Percentiles rank a stretch among this genome's conserved stretches.
Conservation (phyloP, 148 eudicot species). For the Rhododendron simsii region DNA sequence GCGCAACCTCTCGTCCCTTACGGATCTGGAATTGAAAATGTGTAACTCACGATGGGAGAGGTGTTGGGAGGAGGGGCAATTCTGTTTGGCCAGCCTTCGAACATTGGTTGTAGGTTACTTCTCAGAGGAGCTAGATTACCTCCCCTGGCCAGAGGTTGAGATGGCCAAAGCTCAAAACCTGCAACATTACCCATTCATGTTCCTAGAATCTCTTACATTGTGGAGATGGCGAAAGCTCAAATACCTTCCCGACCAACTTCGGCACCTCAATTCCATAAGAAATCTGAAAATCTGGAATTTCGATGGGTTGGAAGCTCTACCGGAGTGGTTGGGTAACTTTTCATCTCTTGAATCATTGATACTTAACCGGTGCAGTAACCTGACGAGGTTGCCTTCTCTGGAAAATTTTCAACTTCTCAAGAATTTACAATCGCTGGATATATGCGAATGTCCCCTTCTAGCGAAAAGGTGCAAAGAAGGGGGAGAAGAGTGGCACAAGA, state of each 20-base stretch:
- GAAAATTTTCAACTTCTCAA: neutral
- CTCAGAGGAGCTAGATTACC: neutral
- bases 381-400: neutral
- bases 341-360: neutral
- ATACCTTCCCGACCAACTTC: neutral
- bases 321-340: neutral
- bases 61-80: neutral
- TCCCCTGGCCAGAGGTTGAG: neutral
- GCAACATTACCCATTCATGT: too few species aligned
- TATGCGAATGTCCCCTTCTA: neutral
- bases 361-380: accelerated
- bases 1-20: neutral
- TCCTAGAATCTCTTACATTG: neutral
- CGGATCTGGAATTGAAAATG: neutral
- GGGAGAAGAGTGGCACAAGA: neutral
- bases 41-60: too few species aligned
- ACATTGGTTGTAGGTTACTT: neutral
- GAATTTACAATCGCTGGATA: neutral
- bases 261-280: neutral
- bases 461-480: neutral
- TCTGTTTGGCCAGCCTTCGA: neutral
- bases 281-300: neutral
- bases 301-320: neutral
- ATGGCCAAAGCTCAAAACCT: too few species aligned
- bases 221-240: neutral